Evolutionary conservation across 2,329 filamentous ascomycete genomes (phyloP).

Genomic region (Zasmidium angulare): DNA sequence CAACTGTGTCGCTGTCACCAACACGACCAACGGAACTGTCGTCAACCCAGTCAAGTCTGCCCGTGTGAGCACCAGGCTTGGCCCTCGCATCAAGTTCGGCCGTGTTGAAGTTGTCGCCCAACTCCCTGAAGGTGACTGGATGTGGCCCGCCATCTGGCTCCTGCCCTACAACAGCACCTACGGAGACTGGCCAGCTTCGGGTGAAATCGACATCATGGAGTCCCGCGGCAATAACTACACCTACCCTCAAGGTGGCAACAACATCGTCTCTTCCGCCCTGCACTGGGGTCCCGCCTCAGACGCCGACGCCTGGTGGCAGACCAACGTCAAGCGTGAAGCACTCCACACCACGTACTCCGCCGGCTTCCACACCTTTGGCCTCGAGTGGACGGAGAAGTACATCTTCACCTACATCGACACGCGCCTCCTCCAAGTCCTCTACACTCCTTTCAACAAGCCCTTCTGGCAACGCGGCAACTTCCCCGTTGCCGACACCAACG

Average conservation of each 20-base stretch:
- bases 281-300: conserved; percentile 75
- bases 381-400: conserved; percentile 88
- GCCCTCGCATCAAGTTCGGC: conserved; percentile 73
- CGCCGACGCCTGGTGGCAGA: conserved; percentile 80
- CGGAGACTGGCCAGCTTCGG: conserved; percentile 74
- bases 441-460: conserved; percentile 55
- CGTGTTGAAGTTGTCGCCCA: conserved; percentile 77
- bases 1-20: conserved; percentile 70
- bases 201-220: conserved; percentile 82
- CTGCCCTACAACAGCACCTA: conserved; percentile 71
- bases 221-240: conserved; percentile 79
- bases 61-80: conserved; percentile 72
- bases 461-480: conserved; percentile 43
- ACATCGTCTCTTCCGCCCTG: conserved; percentile 74
- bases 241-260: conserved; percentile 74
- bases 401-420: conserved; percentile 84
- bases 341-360: conserved; percentile 72
- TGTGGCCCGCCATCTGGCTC: conserved; percentile 94
- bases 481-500: conserved; percentile 35
- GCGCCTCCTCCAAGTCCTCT: conserved; percentile 75
- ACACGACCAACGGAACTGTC: conserved; percentile 73
- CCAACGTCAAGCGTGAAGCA: conserved; percentile 73
- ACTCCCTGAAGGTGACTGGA: conserved; percentile 76
- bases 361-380: conserved; percentile 72
- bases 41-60: conserved; percentile 76